Evolutionary conservation across 1,284 basidiomycete species (phyloP).

Genomic region (Ganoderma leucocontextum): DNA sequence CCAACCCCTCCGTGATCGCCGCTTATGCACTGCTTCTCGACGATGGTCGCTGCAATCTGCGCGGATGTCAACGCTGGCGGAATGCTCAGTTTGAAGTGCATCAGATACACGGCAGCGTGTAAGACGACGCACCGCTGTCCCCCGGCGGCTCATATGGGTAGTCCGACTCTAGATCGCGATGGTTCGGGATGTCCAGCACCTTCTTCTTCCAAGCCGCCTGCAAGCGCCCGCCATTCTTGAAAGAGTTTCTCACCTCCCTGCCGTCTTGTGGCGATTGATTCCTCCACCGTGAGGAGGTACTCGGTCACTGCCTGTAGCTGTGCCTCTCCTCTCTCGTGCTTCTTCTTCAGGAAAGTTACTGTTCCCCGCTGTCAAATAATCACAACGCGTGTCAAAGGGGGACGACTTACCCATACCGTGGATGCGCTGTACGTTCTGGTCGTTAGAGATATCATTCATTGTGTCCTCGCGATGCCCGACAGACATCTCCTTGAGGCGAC

Average conservation of each 20-base stretch:
- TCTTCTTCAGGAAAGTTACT: too few species aligned
- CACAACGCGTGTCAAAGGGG: too few species aligned
- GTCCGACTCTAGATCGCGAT: not conserved
- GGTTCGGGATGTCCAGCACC: not conserved
- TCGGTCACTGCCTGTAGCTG: not conserved
- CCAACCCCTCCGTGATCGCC: not conserved
- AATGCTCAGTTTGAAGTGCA: too few species aligned
- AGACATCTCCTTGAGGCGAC: constrained; percentile 35
- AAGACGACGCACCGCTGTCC: too few species aligned
- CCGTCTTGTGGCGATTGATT: not conserved
- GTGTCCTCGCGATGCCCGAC: constrained; percentile 32
- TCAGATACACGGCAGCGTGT: too few species aligned
- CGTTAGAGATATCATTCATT: constrained; percentile 30
- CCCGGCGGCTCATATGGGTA: constrained; percentile 1
- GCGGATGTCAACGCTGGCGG: not conserved
- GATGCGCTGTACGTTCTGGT: not conserved
- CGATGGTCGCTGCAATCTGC: not conserved
- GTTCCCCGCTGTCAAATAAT: too few species aligned
- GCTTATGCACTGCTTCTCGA: not conserved
- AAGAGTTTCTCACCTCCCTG: not conserved
- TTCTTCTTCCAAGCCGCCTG: not conserved
- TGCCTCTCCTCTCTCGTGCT: not conserved
- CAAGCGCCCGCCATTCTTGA: not conserved
- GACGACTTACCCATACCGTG: not conserved
- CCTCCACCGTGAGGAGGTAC: not conserved